A percentile compares a stretch with the other conserved stretches of the same genome.
Evolutionary conservation across 768 basidiomycete species (phyloP).

Genomic region (Infundibulicybe gibba): DNA sequence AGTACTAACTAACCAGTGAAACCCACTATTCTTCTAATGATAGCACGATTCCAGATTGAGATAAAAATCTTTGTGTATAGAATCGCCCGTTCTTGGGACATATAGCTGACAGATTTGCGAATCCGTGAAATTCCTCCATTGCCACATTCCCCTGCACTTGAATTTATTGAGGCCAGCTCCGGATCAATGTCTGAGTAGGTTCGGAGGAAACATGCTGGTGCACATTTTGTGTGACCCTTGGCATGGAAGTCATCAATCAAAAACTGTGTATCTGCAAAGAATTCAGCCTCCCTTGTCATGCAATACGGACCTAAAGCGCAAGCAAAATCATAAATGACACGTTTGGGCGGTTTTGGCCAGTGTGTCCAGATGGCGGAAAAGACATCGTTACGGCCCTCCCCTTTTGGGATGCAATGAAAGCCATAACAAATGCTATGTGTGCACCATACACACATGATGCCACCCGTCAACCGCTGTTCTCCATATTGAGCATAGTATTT

Average conservation of each 20-base stretch:
- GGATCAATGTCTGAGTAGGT: conserved; percentile 7
- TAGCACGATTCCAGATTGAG: too few relatives aligned
- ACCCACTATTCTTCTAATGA: too few relatives aligned
- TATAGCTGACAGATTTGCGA: too few relatives aligned
- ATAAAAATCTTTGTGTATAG: too few relatives aligned
- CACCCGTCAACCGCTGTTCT: conserved; percentile 19
- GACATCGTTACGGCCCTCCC: conserved; percentile 33
- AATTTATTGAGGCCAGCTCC: conserved; percentile 7
- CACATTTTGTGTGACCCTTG: conserved; percentile 9
- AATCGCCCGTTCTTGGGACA: too few relatives aligned
- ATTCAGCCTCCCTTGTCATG: conserved; percentile 9
- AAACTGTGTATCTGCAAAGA: conserved; percentile 12
- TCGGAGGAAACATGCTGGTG: conserved; percentile 1
- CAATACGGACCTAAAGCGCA: conserved; percentile 15
- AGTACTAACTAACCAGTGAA: too few relatives aligned
- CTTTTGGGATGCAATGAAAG: conserved; percentile 29
- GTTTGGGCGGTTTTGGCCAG: conserved; percentile 16
- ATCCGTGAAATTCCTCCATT: conserved; percentile 10
- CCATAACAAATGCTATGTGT: conserved; percentile 28
- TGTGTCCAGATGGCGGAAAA: conserved; percentile 33
- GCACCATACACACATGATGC: conserved; percentile 27
- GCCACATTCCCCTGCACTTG: conserved; percentile 16
- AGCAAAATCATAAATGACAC: conserved; percentile 14
- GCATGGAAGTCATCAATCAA: conserved; percentile 13
- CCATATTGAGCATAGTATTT: conserved; percentile 25